Conservation (phyloP, 257 asterid genomes). For the Eucommia ulmoides region DNA sequence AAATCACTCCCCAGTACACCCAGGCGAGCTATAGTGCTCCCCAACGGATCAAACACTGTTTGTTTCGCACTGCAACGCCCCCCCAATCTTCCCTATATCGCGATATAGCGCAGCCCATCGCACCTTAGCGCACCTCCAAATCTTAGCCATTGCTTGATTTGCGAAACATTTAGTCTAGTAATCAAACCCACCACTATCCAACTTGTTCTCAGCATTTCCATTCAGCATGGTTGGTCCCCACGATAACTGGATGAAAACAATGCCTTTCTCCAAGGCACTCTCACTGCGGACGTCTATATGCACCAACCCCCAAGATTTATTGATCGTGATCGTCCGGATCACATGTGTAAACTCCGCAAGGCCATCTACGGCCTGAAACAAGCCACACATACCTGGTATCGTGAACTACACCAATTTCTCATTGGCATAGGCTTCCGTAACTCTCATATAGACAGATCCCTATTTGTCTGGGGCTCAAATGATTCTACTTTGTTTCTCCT, state of each 20-base stretch:
- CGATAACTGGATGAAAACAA: neutral
- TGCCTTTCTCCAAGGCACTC: neutral
- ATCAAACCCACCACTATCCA: neutral
- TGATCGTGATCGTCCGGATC: neutral
- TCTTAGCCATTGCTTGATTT: too few relatives aligned
- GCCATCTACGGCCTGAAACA: neutral
- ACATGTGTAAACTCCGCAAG: neutral
- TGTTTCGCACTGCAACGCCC: neutral
- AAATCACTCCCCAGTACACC: too few relatives aligned
- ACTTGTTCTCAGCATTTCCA: neutral
- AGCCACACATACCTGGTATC: neutral
- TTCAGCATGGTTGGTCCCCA: neutral
- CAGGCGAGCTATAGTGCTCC: too few relatives aligned
- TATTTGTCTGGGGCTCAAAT: too few relatives aligned
- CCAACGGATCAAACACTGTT: neutral
- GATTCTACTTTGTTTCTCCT: neutral
- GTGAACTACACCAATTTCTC: neutral
- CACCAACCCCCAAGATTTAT: neutral
- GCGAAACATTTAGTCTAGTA: neutral
- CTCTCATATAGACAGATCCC: neutral
- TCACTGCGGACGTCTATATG: neutral
- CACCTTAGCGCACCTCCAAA: neutral
- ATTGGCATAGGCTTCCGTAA: neutral
- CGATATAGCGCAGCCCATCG: neutral
- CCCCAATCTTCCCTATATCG: neutral